phyloP scores from a whole-genome alignment of 1,284 basidiomycete species.

The Ceratobasidium sp. region DNA sequence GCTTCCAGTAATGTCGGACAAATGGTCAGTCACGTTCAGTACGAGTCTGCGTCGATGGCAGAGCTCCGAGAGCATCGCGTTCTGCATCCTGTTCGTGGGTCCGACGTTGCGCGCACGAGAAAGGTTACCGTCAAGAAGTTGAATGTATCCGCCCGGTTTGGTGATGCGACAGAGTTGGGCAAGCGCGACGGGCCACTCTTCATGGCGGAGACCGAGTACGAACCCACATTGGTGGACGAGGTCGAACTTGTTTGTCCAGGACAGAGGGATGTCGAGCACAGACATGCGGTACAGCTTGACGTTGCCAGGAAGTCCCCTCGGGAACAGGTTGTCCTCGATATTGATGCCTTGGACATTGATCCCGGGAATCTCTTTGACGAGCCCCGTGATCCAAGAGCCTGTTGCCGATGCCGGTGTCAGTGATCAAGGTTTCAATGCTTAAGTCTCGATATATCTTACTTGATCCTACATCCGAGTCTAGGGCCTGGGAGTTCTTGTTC shows the following conservation, averaged over 20 bases:
- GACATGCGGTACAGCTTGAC: slow-evolving; percentile 48
- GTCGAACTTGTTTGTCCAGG: slow-evolving; percentile 51
- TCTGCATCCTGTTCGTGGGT: slow-evolving; percentile 31
- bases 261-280: slow-evolving; percentile 48
- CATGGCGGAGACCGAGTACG: slow-evolving; percentile 48
- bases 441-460: slow-evolving; percentile 9
- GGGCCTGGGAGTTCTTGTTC: slow-evolving; percentile 41
- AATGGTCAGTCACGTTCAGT: slow-evolving; percentile 36
- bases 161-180: slow-evolving; percentile 50
- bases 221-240: slow-evolving; percentile 53
- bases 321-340: slow-evolving; percentile 50
- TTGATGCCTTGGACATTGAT: slow-evolving; percentile 50
- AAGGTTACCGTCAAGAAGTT: slow-evolving; percentile 53
- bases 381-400: slow-evolving; percentile 33
- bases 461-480: slow-evolving; percentile 37
- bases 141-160: slow-evolving; percentile 52
- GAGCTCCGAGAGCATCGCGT: slow-evolving; percentile 39
- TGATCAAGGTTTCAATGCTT: slow-evolving; percentile 1
- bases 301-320: slow-evolving; percentile 42
- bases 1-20: slow-evolving; percentile 82
- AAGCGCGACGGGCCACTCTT: slow-evolving; percentile 52
- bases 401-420: not conserved
- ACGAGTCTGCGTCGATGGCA: slow-evolving; percentile 31
- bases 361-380: slow-evolving; percentile 30
- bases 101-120: slow-evolving; percentile 41